A percentile compares a stretch with the other conserved stretches of the same genome.
phyloP scores from a whole-genome alignment of 306 rosid species.

The Prosopis cineraria region DNA sequence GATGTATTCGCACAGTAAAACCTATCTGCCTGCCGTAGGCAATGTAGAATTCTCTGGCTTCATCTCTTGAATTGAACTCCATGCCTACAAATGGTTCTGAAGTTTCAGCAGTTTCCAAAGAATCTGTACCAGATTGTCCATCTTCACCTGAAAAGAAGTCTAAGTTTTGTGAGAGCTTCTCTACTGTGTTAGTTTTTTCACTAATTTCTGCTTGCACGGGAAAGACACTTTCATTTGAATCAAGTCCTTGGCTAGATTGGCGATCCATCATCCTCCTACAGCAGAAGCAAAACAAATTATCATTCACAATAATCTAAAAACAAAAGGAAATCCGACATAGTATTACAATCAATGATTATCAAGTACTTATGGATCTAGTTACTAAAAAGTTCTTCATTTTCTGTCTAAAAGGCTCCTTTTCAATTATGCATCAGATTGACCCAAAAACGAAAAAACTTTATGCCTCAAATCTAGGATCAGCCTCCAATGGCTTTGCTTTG shows the following conservation, averaged over 20 bases:
- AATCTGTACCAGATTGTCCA: slow-evolving; percentile 47
- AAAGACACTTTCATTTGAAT: slow-evolving; percentile 61
- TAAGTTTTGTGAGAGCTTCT: slow-evolving; percentile 40
- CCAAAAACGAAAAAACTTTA: too few relatives aligned
- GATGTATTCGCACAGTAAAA: slow-evolving; percentile 74
- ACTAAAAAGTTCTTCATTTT: not conserved
- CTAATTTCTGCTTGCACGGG: slow-evolving; percentile 51
- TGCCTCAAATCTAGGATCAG: not conserved
- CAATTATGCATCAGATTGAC: not conserved
- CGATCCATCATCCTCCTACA: slow-evolving; percentile 49
- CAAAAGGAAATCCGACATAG: slow-evolving; percentile 13
- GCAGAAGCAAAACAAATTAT: slow-evolving; percentile 21
- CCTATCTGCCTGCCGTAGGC: slow-evolving; percentile 63
- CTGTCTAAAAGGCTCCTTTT: not conserved
- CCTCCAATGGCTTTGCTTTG: not conserved
- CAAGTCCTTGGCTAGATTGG: slow-evolving; percentile 50
- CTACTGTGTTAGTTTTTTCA: slow-evolving; percentile 38
- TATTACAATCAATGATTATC: not conserved
- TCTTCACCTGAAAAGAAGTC: slow-evolving; percentile 49
- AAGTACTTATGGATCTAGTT: slow-evolving; percentile 7
- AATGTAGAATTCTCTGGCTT: slow-evolving; percentile 73
- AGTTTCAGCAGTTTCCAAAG: slow-evolving; percentile 44
- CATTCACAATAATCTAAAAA: slow-evolving; percentile 25
- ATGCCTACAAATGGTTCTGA: slow-evolving; percentile 57
- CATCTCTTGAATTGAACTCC: slow-evolving; percentile 75